Evolutionary conservation across 2,329 filamentous ascomycete species (phyloP).

Genomic region (Lecanoromycetidae sp.): DNA sequence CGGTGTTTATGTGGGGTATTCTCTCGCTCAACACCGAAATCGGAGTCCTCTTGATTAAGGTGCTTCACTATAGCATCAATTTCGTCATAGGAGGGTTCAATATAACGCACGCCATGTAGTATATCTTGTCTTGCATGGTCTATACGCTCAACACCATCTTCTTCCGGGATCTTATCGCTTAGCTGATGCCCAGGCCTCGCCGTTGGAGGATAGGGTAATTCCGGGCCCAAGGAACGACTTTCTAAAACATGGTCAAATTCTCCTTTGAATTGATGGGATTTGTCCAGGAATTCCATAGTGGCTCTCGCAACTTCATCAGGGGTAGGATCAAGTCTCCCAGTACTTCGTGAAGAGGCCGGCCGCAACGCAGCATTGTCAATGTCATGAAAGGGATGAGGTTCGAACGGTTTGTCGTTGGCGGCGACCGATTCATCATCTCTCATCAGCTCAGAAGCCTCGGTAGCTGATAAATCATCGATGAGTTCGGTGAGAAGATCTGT

Average conservation of each 20-base stretch:
- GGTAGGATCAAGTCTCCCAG: background rate
- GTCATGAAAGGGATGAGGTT: conserved; percentile 49
- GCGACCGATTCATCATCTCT: conserved; percentile 6
- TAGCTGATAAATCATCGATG: conserved; percentile 15
- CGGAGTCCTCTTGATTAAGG: conserved; percentile 60
- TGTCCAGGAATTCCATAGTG: conserved; percentile 1
- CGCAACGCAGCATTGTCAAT: conserved; percentile 39
- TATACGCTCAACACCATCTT: conserved; percentile 8
- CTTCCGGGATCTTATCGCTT: background rate
- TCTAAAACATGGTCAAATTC: conserved; percentile 1
- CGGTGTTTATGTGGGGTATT: conserved; percentile 7
- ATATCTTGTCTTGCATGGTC: conserved; percentile 9
- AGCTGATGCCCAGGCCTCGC: too few species aligned
- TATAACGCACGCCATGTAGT: conserved; percentile 16
- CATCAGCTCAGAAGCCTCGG: conserved; percentile 11
- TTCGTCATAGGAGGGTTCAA: conserved; percentile 41
- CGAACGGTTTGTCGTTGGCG: conserved; percentile 28
- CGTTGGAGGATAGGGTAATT: background rate
- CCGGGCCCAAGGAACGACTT: background rate
- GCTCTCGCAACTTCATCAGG: conserved; percentile 3
- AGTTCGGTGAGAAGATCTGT: conserved; percentile 13
- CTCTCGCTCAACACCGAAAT: conserved; percentile 57
- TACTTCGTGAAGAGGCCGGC: conserved; percentile 23
- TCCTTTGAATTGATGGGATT: background rate
- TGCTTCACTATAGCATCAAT: conserved; percentile 89